Base-by-base conservation (phyloP, 225 moss, liverwort and hornwort genomes). In the Marchantia paleacea region DNA sequence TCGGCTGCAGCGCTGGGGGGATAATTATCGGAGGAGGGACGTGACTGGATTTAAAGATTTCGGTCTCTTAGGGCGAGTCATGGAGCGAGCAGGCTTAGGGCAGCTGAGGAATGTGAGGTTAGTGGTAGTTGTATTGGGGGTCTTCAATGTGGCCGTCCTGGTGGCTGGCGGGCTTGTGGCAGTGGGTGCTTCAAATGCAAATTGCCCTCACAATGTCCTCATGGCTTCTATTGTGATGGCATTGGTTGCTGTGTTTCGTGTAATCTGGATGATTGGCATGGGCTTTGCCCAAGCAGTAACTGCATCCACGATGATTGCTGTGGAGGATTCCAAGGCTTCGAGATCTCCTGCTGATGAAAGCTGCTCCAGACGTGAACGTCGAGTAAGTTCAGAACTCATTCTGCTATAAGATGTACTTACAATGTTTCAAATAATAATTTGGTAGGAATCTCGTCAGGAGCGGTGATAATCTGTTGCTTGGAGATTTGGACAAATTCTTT, bases 291-390 rank as follows among this genome's bases (percentile, higher is more conserved):
- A 99, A 86, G 86, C 86, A 48, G 76, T 67, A 28, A 94, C 88
- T 19, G 97, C 97, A 24, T 88, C 90, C 50, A 90, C 84, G 19
- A 95, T 99, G 97, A 83, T 89, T 68, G 85, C 90, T 63, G 89
- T 85, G 85, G 84, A 85, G 64, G 81, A 79, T 61, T 47, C 66
- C n/a, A 72, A 13, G 16, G 72, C 75, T 73, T 69, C 64, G 39
- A 78, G 66, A 52, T 69, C 72, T 15, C 30, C 54, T 47, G 79
- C 30, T 54, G 65, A 65, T 20, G 63, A 80, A 78, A 84, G 53
- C 68, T 69, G 87, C 69, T 76, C 53, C 65, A 87, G 85, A 79
- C 80, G 72, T 12, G 73, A 82, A 78, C 91, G 92, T 58, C 89
- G 86, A 85, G 94, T 97, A 86, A 87, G 85, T 71, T 75, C 58